These are phyloP conservation scores for Andrographis paniculata DNA, from an alignment of 305 asterid genomes.

Conservation along the genomic window DNA sequence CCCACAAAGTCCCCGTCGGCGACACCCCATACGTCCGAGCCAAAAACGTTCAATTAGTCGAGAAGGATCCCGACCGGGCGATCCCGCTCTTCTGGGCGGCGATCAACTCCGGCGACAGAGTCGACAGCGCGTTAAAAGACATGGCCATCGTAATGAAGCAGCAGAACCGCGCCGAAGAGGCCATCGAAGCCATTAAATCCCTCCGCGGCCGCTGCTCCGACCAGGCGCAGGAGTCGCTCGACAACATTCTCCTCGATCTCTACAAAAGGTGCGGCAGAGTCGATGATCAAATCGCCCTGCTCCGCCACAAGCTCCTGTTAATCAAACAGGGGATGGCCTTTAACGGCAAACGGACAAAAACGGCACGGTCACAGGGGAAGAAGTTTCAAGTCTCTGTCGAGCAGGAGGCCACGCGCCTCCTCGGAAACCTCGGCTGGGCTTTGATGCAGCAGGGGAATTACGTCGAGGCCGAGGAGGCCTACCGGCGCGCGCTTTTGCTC, in stretches of 20 bases:
- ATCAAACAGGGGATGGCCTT: constrained; percentile 95
- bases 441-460: constrained; percentile 90
- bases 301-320: constrained; percentile 61
- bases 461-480: constrained; percentile 81
- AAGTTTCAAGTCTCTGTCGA: constrained; percentile 92
- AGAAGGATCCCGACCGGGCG: constrained; percentile 93
- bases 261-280: constrained; percentile 97
- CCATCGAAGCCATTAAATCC: constrained; percentile 85
- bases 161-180: constrained; percentile 91
- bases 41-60: constrained; percentile 86
- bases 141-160: constrained; percentile 99
- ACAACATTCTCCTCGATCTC: constrained; percentile 78
- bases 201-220: constrained; percentile 78
- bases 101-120: constrained; percentile 90
- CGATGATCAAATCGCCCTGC: constrained; percentile 65
- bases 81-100: constrained; percentile 95
- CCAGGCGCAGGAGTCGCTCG: constrained; percentile 97
- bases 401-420: constrained; percentile 48
- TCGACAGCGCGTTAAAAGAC: constrained; percentile 90
- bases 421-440: constrained; percentile 99
- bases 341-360: constrained; percentile 87
- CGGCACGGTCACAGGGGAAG: constrained; percentile 94
- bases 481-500: constrained; percentile 61
- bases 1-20: constrained; percentile 89
- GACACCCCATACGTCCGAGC: constrained; percentile 89